Percentiles rank a stretch among this genome's conserved stretches.
Evolutionary conservation across 2,329 filamentous ascomycete species (phyloP).

Genomic region (Cladosporium sphaerospermum): DNA sequence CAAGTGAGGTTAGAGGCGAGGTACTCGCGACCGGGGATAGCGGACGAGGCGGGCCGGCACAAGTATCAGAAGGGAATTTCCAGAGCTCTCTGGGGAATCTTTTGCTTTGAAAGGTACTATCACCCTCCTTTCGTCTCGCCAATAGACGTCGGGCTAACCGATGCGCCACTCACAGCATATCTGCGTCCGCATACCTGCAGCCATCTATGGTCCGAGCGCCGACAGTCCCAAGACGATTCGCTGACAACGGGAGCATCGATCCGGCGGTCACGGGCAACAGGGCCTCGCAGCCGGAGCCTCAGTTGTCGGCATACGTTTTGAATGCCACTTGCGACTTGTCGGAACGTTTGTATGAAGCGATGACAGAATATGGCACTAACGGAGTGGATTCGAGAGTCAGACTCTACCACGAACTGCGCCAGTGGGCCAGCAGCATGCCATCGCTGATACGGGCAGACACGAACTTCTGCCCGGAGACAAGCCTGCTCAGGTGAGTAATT

Average conservation of each 20-base stretch:
- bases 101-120: conserved; percentile 8
- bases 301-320: conserved; percentile 8
- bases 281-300: conserved; percentile 6
- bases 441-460: conserved; percentile 3
- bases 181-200: conserved; percentile 9
- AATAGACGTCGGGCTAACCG: not conserved
- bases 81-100: conserved; percentile 8
- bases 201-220: conserved; percentile 4
- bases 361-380: conserved; percentile 1
- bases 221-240: conserved; percentile 4
- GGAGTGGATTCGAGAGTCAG: conserved; percentile 4
- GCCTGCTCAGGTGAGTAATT: not conserved
- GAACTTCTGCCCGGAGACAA: conserved; percentile 8
- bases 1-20: conserved; percentile 3
- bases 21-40: not conserved
- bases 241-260: conserved; percentile 9
- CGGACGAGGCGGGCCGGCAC: conserved; percentile 1
- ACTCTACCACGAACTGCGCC: conserved; percentile 5
- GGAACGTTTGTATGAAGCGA: conserved; percentile 4
- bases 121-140: not conserved
- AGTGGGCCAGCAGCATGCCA: conserved; percentile 8
- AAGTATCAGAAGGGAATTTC: conserved; percentile 6
- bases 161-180: not conserved
- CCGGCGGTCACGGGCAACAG: conserved; percentile 5
- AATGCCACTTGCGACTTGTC: conserved; percentile 7